These are phyloP conservation scores for Beauveria pseudobassiana DNA, from an alignment of 2,329 filamentous ascomycete species.

Conservation along the genomic window DNA sequence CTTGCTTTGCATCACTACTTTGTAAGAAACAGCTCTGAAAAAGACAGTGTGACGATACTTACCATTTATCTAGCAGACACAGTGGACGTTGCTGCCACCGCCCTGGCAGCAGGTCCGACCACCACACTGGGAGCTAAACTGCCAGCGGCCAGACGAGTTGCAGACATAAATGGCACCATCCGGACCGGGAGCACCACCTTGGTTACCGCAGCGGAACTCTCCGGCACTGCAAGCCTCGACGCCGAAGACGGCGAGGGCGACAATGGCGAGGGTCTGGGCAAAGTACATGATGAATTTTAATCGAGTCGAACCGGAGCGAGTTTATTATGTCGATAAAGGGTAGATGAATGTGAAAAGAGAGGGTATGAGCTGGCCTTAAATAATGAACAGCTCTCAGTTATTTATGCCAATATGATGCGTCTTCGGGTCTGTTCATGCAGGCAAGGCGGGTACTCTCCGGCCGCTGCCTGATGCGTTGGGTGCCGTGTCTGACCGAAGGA, in stretches of 20 bases:
- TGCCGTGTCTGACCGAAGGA: not conserved
- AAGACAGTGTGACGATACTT: not conserved
- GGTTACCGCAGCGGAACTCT: not conserved
- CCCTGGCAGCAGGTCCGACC: not conserved
- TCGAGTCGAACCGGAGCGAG: not conserved
- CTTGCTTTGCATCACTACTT: not conserved
- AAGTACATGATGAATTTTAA: constrained; percentile 5
- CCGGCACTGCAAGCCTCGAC: not conserved
- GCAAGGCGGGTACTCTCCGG: not conserved
- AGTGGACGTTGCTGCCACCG: constrained; percentile 1
- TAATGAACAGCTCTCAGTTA: not conserved
- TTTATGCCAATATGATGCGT: not conserved
- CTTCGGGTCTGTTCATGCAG: not conserved
- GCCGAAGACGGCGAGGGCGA: constrained; percentile 7
- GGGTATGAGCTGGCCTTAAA: not conserved
- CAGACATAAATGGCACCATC: constrained; percentile 3
- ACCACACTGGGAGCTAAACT: not conserved
- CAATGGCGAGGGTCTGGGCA: constrained; percentile 3
- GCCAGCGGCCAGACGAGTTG: not conserved
- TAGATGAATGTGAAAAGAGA: too few species aligned
- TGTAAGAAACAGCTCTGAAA: not conserved
- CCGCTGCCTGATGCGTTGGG: not conserved
- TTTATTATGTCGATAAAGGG: not conserved
- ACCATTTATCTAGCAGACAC: not conserved
- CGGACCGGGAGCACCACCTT: not conserved